Base-by-base conservation (phyloP, 129 eudicot genomes). In the Heracleum sosnowskyi region DNA sequence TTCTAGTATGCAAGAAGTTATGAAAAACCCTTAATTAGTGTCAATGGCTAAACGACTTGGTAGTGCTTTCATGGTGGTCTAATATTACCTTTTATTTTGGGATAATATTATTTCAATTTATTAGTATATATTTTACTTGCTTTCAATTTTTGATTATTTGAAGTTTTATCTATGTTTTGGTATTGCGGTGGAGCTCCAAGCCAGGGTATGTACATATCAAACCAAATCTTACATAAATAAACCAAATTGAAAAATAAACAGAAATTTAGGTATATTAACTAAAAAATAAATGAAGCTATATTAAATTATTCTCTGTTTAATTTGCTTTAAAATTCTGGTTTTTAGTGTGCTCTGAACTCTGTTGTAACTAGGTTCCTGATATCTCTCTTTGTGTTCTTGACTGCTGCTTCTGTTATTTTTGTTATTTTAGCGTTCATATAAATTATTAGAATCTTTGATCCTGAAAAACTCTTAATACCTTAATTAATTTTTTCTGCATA, bases 11-110 rank as follows among this genome's bases (percentile, higher is more conserved):
- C 98, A 93, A 80, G 96, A 93, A 75, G 98, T 93, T 76, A 93
- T 93, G 98, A 96, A 93, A 88, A 93, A 93, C 75, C 98, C 98
- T 80, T 97, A 93, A 36, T 93, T 93, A 66, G 88, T 93, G 97
- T 84, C 77, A 87, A 93, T 93, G 98, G 98, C 97, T 81, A 96
- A 91, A 77, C 96, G 90, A 77, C 98, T 93, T 74, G 98, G 98
- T 29, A 84, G 82, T 80, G 93, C 98, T 13, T 87, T 93, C 66
- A 88, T 93, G 96, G 96, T 91, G 98, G 97, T 94, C n/a, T n/a
- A n/a, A n/a, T n/a, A n/a, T n/a, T n/a, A n/a, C n/a, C n/a, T n/a
- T n/a, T n/a, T n/a, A n/a, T n/a, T n/a, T n/a, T n/a, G n/a, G n/a
- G n/a, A n/a, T n/a, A n/a, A n/a, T n/a, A n/a, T n/a, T n/a, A n/a